Evolutionary conservation across 1,139 yeast species (phyloP).

Genomic region (Pichia sp.): DNA sequence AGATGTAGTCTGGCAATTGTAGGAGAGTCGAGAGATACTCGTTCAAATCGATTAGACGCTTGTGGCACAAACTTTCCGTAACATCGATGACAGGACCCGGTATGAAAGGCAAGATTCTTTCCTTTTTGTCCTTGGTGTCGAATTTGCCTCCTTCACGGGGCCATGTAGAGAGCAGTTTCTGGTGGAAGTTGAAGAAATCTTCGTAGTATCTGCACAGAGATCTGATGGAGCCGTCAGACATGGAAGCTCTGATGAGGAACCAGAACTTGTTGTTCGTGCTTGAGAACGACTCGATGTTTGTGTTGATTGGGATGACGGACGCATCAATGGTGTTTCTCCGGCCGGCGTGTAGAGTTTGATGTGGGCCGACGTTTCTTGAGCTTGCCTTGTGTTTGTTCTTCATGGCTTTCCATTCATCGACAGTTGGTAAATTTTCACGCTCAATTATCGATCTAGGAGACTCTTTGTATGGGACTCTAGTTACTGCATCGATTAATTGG

Average conservation of each 20-base stretch:
- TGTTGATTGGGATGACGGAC: conserved; percentile 22
- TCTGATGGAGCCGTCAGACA: conserved; percentile 68
- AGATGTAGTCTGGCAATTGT: conserved; percentile 73
- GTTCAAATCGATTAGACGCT: conserved; percentile 83
- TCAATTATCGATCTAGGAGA: conserved; percentile 53
- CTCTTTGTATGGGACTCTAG: conserved; percentile 46
- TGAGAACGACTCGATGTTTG: conserved; percentile 63
- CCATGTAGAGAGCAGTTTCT: conserved; percentile 74
- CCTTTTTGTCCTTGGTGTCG: conserved; percentile 48
- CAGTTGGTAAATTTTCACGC: conserved; percentile 74
- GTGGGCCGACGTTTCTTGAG: conserved; percentile 70
- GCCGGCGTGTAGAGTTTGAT: too few relatives aligned
- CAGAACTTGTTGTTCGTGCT: conserved; percentile 88
- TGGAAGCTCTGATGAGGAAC: conserved; percentile 71
- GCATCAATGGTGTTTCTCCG: not conserved
- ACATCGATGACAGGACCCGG: conserved; percentile 97
- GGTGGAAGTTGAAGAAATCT: conserved; percentile 95
- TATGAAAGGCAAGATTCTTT: conserved; percentile 84
- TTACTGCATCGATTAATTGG: conserved; percentile 73
- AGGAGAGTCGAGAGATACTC: conserved; percentile 76
- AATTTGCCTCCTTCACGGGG: conserved; percentile 93
- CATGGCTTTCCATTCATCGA: conserved; percentile 91
- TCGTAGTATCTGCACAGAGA: conserved; percentile 88
- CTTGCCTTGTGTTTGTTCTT: conserved; percentile 94
- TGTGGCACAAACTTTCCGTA: conserved; percentile 82